Conservation (phyloP, 2,329 filamentous ascomycete genomes). For the Chaetothyriales sp. region DNA sequence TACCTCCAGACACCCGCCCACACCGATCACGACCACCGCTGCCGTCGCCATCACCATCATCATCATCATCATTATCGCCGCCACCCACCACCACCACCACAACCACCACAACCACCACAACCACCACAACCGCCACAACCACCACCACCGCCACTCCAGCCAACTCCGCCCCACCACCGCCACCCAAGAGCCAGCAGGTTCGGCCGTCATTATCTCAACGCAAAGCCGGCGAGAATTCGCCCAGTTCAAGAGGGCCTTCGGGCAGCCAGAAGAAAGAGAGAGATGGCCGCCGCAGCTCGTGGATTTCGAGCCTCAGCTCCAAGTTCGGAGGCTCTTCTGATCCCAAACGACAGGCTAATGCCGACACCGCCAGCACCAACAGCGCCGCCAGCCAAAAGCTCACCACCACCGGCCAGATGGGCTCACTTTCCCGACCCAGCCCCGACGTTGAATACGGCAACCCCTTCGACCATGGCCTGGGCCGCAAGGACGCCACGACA, state of each 20-base stretch:
- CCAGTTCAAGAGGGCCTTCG: constrained; percentile 4
- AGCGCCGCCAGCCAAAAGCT: no score
- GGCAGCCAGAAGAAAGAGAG: constrained; percentile 14
- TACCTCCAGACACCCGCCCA: no score
- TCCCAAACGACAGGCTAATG: constrained; percentile 24
- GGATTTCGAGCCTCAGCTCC: constrained; percentile 86
- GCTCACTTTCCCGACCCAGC: constrained; percentile 16
- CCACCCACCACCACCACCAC: not conserved
- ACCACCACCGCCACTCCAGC: not conserved
- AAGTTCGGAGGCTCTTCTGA: constrained; percentile 59
- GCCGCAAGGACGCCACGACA: constrained; percentile 27
- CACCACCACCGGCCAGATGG: constrained; percentile 1
- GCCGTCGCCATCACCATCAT: no score
- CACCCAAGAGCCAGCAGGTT: constrained; percentile 1
- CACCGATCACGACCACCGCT: no score
- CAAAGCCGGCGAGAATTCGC: constrained; percentile 8
- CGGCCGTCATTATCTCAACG: constrained; percentile 7
- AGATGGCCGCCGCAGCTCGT: constrained; percentile 56
- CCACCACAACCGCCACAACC: not conserved
- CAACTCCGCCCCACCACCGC: not conserved
- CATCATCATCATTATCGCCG: not conserved
- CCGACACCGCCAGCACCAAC: constrained; percentile 15
- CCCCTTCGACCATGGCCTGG: constrained; percentile 28
- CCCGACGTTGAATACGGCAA: constrained; percentile 30
- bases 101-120: not conserved